phyloP scores from a whole-genome alignment of 2,329 filamentous ascomycete genomes.

The Ophiostoma sp. region DNA sequence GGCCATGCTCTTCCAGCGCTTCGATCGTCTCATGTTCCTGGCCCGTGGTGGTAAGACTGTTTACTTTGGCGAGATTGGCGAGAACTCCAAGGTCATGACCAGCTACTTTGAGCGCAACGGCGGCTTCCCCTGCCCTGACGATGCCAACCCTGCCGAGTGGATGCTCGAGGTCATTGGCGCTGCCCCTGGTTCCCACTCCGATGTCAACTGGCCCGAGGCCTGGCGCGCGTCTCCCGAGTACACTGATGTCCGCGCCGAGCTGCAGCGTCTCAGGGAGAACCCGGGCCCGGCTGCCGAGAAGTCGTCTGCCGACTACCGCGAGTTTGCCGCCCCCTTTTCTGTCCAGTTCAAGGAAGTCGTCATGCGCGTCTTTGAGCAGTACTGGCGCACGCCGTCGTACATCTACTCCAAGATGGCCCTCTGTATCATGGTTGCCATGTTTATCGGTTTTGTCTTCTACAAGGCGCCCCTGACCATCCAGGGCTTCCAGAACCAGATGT shows the following conservation, averaged over 20 bases:
- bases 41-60: constrained; percentile 70
- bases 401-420: constrained; percentile 77
- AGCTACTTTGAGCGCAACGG: constrained; percentile 73
- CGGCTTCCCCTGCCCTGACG: constrained; percentile 57
- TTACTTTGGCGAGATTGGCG: constrained; percentile 70
- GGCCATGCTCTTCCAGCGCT: constrained; percentile 88
- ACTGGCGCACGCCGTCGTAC: constrained; percentile 85
- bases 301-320: constrained; percentile 50
- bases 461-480: constrained; percentile 65
- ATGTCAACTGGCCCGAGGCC: constrained; percentile 59
- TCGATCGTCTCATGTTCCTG: constrained; percentile 76
- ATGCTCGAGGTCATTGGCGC: constrained; percentile 63
- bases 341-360: constrained; percentile 64
- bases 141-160: constrained; percentile 77
- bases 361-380: constrained; percentile 66
- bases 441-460: constrained; percentile 79
- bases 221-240: constrained; percentile 59
- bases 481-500: constrained; percentile 81
- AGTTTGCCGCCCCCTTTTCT: constrained; percentile 73
- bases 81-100: constrained; percentile 62
- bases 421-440: constrained; percentile 60
- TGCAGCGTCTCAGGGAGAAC: constrained; percentile 51
- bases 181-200: constrained; percentile 57
- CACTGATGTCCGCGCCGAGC: constrained; percentile 50
- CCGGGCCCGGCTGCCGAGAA: constrained; percentile 36